Evolutionary conservation across 2,329 filamentous ascomycete genomes (phyloP).

Genomic region (Hypocrella siamensis): DNA sequence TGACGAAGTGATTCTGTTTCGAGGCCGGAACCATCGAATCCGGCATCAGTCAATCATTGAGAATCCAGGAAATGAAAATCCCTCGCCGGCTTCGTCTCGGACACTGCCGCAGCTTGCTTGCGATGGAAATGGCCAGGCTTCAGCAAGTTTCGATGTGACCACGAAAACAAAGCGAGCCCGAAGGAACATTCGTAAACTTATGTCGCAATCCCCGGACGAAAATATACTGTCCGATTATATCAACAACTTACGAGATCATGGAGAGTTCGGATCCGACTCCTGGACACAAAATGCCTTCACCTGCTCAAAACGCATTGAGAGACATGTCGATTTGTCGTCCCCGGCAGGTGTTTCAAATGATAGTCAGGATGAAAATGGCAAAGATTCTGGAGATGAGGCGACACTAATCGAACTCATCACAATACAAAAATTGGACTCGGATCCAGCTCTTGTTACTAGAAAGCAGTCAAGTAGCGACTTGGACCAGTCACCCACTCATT

Average conservation of each 20-base stretch:
- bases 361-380: too few relatives aligned
- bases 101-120: too few relatives aligned
- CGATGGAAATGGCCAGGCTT: too few relatives aligned
- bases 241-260: constrained; percentile 41
- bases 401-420: constrained; percentile 11
- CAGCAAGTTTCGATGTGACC: neutral
- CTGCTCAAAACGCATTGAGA: too few relatives aligned
- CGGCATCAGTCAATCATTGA: neutral
- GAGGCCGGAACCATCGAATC: constrained; percentile 25
- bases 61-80: too few relatives aligned
- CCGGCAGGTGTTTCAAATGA: too few relatives aligned
- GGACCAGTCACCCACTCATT: neutral
- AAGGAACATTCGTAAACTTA: neutral
- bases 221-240: constrained; percentile 56
- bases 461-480: neutral
- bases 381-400: constrained; percentile 13
- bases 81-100: too few relatives aligned
- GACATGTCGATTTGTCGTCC: too few relatives aligned
- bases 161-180: neutral
- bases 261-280: constrained; percentile 42
- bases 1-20: constrained; percentile 53
- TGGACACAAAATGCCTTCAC: too few relatives aligned
- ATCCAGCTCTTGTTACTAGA: neutral
- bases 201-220: constrained; percentile 20
- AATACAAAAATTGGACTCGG: constrained; percentile 6